These are phyloP conservation scores for Achaetomium macrosporum DNA, from an alignment of 2,329 filamentous ascomycete species.

Conservation along the genomic window DNA sequence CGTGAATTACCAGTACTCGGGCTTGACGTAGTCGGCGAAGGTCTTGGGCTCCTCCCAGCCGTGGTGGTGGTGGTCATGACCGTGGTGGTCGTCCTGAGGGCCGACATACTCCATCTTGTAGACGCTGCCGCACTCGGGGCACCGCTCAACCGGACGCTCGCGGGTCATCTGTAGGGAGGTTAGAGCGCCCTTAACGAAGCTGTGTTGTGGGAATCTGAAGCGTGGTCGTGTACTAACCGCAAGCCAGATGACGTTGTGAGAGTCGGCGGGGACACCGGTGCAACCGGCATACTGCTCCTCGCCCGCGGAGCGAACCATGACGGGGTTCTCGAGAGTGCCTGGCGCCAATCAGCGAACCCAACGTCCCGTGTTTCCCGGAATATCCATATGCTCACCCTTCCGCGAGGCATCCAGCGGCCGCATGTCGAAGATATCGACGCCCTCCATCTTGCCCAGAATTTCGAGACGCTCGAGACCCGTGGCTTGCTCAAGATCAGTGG, in stretches of 20 bases:
- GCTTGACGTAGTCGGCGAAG: conserved; percentile 92
- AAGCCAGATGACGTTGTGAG: conserved; percentile 85
- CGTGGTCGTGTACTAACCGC: conserved; percentile 55
- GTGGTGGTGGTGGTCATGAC: conserved; percentile 47
- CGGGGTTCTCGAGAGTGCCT: conserved; percentile 88
- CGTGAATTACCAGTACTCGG: conserved; percentile 74
- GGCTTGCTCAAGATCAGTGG: conserved; percentile 90
- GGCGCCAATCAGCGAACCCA: conserved; percentile 22
- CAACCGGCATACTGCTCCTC: conserved; percentile 96
- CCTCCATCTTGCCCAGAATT: conserved; percentile 99
- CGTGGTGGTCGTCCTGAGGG: conserved; percentile 58
- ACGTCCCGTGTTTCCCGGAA: neutral
- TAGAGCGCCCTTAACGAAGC: conserved; percentile 4
- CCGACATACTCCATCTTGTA: conserved; percentile 98
- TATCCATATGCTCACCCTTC: conserved; percentile 54
- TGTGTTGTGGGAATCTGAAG: conserved; percentile 5
- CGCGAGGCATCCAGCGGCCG: conserved; percentile 87
- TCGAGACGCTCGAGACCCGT: conserved; percentile 98
- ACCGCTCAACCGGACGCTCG: conserved; percentile 87
- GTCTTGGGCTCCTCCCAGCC: conserved; percentile 85
- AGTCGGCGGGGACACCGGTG: conserved; percentile 90
- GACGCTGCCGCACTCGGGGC: conserved; percentile 91
- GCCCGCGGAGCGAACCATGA: conserved; percentile 83
- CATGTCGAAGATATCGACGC: conserved; percentile 98
- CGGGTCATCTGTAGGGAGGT: conserved; percentile 60